Percentiles rank a stretch among this genome's conserved stretches.
Evolutionary conservation across 2,329 filamentous ascomycete species (phyloP).

Genomic region (Colletotrichum incanum): DNA sequence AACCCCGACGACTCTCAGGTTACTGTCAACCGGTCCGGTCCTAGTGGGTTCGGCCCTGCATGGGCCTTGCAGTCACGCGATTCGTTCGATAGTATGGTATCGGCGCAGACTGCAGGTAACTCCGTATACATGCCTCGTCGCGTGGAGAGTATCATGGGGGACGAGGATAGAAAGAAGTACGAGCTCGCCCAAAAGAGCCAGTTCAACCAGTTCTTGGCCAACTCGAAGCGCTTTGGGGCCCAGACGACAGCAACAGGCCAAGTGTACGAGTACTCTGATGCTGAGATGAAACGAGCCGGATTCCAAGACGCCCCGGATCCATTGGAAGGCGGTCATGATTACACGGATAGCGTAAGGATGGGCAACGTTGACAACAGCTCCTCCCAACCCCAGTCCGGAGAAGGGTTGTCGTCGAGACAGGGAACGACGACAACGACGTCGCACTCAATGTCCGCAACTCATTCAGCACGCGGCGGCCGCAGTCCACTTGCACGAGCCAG

Average conservation of each 20-base stretch:
- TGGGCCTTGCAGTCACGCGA: conserved; percentile 63
- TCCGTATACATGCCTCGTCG: conserved; percentile 77
- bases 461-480: conserved; percentile 49
- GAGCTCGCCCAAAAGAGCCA: conserved; percentile 76
- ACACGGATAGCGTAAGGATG: conserved; percentile 43
- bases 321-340: conserved; percentile 23
- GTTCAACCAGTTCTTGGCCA: conserved; percentile 46
- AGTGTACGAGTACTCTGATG: conserved; percentile 66
- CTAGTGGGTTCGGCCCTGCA: conserved; percentile 35
- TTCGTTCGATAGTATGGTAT: conserved; percentile 78
- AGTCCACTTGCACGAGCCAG: conserved; percentile 58
- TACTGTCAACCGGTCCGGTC: conserved; percentile 28
- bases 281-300: conserved; percentile 49
- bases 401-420: conserved; percentile 48
- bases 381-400: conserved; percentile 32
- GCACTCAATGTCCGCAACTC: conserved; percentile 33
- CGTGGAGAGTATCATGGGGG: conserved; percentile 83
- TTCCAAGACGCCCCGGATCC: conserved; percentile 25
- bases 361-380: conserved; percentile 46
- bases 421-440: conserved; percentile 38
- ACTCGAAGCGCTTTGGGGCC: conserved; percentile 43
- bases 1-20: conserved; percentile 73
- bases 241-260: conserved; percentile 56
- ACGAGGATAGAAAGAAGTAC: conserved; percentile 83
- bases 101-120: conserved; percentile 69